phyloP scores from a whole-genome alignment of 495 filamentous ascomycete species.

The Podospora tetraspora region DNA sequence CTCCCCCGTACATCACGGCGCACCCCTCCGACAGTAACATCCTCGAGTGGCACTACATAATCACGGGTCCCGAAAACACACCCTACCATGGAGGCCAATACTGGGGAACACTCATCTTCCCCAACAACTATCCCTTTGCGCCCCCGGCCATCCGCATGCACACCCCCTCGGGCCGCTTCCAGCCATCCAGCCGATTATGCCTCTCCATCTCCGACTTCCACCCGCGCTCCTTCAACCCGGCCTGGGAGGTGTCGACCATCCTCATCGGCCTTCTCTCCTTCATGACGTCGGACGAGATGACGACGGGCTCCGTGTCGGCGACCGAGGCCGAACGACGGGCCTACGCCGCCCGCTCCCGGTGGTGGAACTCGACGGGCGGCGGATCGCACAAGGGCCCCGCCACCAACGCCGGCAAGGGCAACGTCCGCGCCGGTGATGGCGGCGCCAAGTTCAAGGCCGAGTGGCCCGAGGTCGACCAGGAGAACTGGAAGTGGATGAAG shows the following conservation, averaged over 20 bases:
- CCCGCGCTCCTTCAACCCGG: slow-evolving; percentile 94
- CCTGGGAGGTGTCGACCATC: slow-evolving; percentile 98
- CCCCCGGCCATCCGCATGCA: slow-evolving; percentile 98
- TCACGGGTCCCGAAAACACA: slow-evolving; percentile 90
- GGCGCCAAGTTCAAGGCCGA: slow-evolving; percentile 82
- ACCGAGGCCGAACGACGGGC: slow-evolving; percentile 72
- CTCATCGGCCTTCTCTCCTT: slow-evolving; percentile 90
- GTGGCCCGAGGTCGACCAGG: slow-evolving; percentile 84
- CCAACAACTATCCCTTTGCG: slow-evolving; percentile 92
- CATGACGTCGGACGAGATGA: slow-evolving; percentile 99
- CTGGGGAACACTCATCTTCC: slow-evolving; percentile 95
- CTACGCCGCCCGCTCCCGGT: slow-evolving; percentile 71
- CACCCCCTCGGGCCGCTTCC: slow-evolving; percentile 92
- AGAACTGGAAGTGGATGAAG: slow-evolving; percentile 92
- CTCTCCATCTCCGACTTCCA: slow-evolving; percentile 96
- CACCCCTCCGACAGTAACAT: slow-evolving; percentile 95
- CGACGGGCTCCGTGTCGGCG: slow-evolving; percentile 82
- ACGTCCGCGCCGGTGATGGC: slow-evolving; percentile 73
- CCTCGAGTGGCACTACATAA: slow-evolving; percentile 98
- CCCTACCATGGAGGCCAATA: slow-evolving; percentile 95
- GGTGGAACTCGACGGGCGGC: slow-evolving; percentile 97
- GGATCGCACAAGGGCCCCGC: slow-evolving; percentile 57
- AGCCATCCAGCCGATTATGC: slow-evolving; percentile 84
- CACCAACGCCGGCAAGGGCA: slow-evolving; percentile 46
- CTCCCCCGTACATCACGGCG: slow-evolving; percentile 87